phyloP scores from a whole-genome alignment of 73 alveolate species.

The Tetrahymena thermophila region DNA sequence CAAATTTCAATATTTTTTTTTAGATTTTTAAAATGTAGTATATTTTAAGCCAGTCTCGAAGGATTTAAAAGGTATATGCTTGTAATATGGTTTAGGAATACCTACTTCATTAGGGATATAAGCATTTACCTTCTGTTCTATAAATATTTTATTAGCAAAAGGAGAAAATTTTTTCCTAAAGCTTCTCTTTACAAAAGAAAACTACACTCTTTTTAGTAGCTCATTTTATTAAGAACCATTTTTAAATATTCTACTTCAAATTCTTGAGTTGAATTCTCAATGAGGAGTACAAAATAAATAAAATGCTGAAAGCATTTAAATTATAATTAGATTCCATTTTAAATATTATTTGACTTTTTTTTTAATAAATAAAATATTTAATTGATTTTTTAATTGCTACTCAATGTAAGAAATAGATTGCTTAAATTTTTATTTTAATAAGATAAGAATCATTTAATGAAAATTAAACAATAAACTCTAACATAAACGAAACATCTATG shows the following conservation, averaged over 20 bases:
- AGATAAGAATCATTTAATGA: not conserved
- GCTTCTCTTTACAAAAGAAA: slow-evolving; percentile 62
- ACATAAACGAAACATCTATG: not conserved
- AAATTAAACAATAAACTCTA: not conserved
- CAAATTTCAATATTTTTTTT: slow-evolving; percentile 72
- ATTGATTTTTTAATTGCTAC: no score
- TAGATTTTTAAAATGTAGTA: slow-evolving; percentile 86
- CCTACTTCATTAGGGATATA: slow-evolving; percentile 83
- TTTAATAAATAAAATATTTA: no score
- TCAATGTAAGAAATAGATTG: not conserved
- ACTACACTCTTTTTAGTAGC: slow-evolving; percentile 63
- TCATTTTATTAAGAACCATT: slow-evolving; percentile 54
- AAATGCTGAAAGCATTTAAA: no score
- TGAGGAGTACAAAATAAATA: no score
- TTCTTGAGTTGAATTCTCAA: slow-evolving; percentile 86
- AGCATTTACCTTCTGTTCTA: slow-evolving; percentile 84
- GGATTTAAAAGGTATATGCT: slow-evolving; percentile 88
- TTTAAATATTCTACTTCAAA: slow-evolving; percentile 72
- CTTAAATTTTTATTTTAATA: not conserved
- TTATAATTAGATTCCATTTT: no score
- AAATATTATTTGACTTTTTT: no score
- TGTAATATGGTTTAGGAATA: slow-evolving; percentile 84
- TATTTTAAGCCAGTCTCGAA: slow-evolving; percentile 85
- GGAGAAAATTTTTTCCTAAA: slow-evolving; percentile 61
- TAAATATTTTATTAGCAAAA: slow-evolving; percentile 73